Evolutionary conservation across 495 filamentous ascomycete species (phyloP), one percentile per base, ranked within the genome.

Genomic region (Oleoguttula mirabilis): DNA sequence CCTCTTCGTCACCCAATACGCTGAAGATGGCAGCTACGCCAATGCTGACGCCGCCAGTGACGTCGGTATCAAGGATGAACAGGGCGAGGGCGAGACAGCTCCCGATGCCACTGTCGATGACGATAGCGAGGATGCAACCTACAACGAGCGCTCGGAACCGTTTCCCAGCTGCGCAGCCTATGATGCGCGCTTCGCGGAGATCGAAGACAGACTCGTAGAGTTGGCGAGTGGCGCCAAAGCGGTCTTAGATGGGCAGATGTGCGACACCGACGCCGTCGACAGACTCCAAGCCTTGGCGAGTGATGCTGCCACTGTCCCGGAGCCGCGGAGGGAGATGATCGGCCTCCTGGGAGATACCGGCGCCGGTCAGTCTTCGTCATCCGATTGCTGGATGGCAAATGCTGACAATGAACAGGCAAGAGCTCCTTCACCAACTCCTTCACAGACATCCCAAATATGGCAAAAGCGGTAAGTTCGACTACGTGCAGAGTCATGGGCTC

Each of bases 391-490:
- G 21, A 34, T 41, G n/a, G 41, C 22, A 4, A 3, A 23, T n/a
- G 8, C 19, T 45, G 36, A 38, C 14, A 22, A n/a, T 7, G n/a
- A 28, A 7, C 30, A 45, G 41, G 37, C 21, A 45, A 51, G 21
- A 41, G 36, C 21, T 45, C 41, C 6, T 5, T 42, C 5, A 5
- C 46, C 28, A 45, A 46, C 28, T 43, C 48, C 2, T 11, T 45
- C 4, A 30, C 15, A 6, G 48, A 46, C 38, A 36, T 45, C 1
- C 35, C 36, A 17, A 32, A 51, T 20, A 15, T 51, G 15, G 48
- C 48, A 2, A 41, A 37, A 21, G 21, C 48, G 17, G 48, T 51
- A 46, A 36, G 45, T 39, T 4, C n/a, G n/a, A n/a, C n/a, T n/a
- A n/a, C n/a, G n/a, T n/a, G n/a, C n/a, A n/a, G n/a, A n/a, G n/a